Evolutionary conservation across 2,329 filamentous ascomycete genomes (phyloP).

Genomic region (Colletotrichum sp.): DNA sequence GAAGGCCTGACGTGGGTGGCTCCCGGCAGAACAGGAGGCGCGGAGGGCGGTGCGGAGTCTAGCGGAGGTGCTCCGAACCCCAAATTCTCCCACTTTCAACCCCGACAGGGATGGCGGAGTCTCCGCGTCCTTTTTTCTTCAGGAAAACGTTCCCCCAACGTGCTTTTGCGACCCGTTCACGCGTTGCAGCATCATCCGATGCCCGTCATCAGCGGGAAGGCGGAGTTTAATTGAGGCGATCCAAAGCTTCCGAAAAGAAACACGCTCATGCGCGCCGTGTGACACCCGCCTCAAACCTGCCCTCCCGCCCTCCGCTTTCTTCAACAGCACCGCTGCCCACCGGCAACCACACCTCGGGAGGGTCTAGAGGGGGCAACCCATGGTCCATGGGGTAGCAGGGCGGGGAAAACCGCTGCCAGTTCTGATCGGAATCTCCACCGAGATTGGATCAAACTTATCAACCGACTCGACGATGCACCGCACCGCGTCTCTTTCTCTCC

Average conservation of each 20-base stretch:
- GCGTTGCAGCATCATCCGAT: background rate
- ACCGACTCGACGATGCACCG: background rate
- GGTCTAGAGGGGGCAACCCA: background rate
- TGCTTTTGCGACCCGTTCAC: background rate
- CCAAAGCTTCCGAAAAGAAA: background rate
- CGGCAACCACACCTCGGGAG: background rate
- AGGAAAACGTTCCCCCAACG: background rate
- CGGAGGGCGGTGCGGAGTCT: slow-evolving; percentile 17
- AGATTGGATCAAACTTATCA: background rate
- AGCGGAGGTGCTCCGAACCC: slow-evolving; percentile 15
- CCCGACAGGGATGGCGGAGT: slow-evolving; percentile 6
- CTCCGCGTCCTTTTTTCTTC: background rate
- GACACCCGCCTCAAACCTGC: background rate
- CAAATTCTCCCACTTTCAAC: background rate
- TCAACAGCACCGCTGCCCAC: background rate
- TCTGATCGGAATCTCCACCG: slow-evolving; percentile 1
- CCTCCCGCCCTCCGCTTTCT: background rate
- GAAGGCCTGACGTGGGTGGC: background rate
- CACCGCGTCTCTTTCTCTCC: background rate
- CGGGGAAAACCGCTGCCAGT: background rate
- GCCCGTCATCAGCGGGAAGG: background rate
- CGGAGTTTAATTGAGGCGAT: background rate
- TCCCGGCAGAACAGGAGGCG: background rate
- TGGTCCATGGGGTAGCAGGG: background rate
- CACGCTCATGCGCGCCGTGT: background rate